A percentile compares a stretch with the other conserved stretches of the same genome.
Evolutionary conservation across 2,329 filamentous ascomycete genomes (phyloP).

Genomic region (Pyricularia sp.): DNA sequence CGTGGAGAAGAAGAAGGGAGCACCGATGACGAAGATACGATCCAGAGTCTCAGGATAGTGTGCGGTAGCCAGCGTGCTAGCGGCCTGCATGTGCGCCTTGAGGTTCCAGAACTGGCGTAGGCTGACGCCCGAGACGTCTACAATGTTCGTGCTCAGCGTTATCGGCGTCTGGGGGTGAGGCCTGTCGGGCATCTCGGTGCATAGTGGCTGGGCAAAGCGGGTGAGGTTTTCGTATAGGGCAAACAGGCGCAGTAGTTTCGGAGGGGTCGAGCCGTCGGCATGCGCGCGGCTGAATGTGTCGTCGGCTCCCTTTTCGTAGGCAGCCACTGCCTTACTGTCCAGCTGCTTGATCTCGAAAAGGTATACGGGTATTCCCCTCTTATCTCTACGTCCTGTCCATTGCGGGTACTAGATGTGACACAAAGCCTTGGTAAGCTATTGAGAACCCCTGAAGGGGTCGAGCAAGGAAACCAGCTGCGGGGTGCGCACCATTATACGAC

Average conservation of each 20-base stretch:
- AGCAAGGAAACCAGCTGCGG: not conserved
- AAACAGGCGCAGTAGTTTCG: conserved; percentile 77
- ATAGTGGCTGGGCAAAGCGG: conserved; percentile 77
- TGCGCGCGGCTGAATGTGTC: conserved; percentile 51
- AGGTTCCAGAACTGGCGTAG: conserved; percentile 95
- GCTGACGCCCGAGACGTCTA: conserved; percentile 81
- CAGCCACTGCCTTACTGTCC: conserved; percentile 69
- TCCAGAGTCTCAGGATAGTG: conserved; percentile 94
- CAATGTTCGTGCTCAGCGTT: conserved; percentile 87
- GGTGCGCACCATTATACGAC: conserved; percentile 57
- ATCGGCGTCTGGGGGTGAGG: conserved; percentile 69
- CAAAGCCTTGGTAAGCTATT: not conserved
- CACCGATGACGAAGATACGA: conserved; percentile 69
- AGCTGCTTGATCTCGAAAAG: conserved; percentile 80
- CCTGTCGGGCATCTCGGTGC: conserved; percentile 64
- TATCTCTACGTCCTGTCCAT: conserved; percentile 88
- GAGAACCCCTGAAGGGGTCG: too few species aligned
- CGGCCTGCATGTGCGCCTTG: conserved; percentile 88
- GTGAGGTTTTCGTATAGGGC: conserved; percentile 91
- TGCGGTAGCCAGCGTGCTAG: conserved; percentile 77
- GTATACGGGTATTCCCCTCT: conserved; percentile 84
- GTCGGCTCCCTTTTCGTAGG: conserved; percentile 63
- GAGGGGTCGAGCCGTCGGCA: conserved; percentile 55
- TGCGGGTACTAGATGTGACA: conserved; percentile 62
- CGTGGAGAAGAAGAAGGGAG: conserved; percentile 82